Base-by-base conservation (phyloP, 305 asterid genomes). In the Fraxinus baroniana region DNA sequence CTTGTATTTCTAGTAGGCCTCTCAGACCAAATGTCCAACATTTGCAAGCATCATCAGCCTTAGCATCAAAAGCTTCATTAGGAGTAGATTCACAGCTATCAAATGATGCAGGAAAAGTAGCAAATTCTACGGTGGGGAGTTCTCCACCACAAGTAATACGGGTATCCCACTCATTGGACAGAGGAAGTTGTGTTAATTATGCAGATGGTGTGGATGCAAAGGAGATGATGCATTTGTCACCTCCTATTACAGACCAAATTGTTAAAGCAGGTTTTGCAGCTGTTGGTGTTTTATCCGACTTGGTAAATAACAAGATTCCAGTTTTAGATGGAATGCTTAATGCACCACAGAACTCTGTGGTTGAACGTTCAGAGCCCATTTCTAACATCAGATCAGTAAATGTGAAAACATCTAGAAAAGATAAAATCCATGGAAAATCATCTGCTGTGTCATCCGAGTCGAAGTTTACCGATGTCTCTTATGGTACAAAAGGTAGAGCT, bases 201-300 rank as follows among this genome's bases (percentile, higher is more conserved):
- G 84, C 80, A 30, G 87, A 87, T 73, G 88, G 81, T 20, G 35
- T 80, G 74, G 94, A 90, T 78, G 76, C 81, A 3, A 81, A 79
- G 78, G 89, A 78, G 44, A 62, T 62, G 55, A 77, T 80, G 22
- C 89, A 86, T 78, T 81, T 91, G 46, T 88, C 98, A 9, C 85
- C 92, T 83, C 97, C 93, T 72, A 82, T 92, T 22, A 55, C 93
- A 0, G 98, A 93, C 79, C 97, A 94, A 55, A 86, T 94, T 76
- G 93, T 95, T 30, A 92, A 88, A 87, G 97, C 92, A 8, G 98
- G 99, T 80, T 92, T 92, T 89, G 98, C 97, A 15, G 98, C 99
- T 8, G 98, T 94, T 15, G 92, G 89, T 22, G 90, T 92, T 84
- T 86, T 95, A 39, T 91, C 96, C 3, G 98, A 95, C 77, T 81